Base-by-base conservation (phyloP, 805 yeast species). In the Metschnikowia henanensis region DNA sequence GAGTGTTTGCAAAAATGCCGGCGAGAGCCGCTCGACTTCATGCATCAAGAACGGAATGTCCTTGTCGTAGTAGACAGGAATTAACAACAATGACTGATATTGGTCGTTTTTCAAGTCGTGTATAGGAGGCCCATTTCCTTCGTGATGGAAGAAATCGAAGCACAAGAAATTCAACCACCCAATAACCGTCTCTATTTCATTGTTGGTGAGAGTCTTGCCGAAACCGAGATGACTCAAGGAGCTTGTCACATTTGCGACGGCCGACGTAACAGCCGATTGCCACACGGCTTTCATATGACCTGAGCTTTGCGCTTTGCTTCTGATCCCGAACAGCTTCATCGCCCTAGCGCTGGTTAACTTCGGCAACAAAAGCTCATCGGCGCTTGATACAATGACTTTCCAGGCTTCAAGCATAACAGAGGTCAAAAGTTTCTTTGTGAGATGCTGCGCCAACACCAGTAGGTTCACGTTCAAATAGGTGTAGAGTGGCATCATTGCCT, bases 341-440 rank as follows among this genome's bases (percentile, higher is more conserved):
- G 68, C 62, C 36, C 62, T 63, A 1, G 75, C 69, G 46, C 75
- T 66, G 10, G 81, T 74, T 23, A 89, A 61, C 17, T 87, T 80
- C 0, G 98, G 98, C 5, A 92, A 64, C 4, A 90, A 60, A 15
- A 92, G 66, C 30, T 73, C 75, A 55, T 89, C 96, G 1, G 92
- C 85, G 19, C 81, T 73, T 2, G 70, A 64, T 6, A 92, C 68
- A 2, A 89, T 80, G 10, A 80, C 81, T n/a, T 69, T 66, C 98
- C 98, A 92, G 0, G 92, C 79, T 39, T 83, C 84, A 1, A 83
- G 56, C 86, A 88, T 84, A 0, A 87, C 87, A 50, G 79, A 76
- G 39, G 77, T 58, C 15, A 84, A 62, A 26, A 84, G 62, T 1
- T 75, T 80, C 16, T 73, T 67, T 0, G 87, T 77, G 31, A 88